phyloP scores from a whole-genome alignment of 768 basidiomycete genomes.

The Collybiopsis luxurians region DNA sequence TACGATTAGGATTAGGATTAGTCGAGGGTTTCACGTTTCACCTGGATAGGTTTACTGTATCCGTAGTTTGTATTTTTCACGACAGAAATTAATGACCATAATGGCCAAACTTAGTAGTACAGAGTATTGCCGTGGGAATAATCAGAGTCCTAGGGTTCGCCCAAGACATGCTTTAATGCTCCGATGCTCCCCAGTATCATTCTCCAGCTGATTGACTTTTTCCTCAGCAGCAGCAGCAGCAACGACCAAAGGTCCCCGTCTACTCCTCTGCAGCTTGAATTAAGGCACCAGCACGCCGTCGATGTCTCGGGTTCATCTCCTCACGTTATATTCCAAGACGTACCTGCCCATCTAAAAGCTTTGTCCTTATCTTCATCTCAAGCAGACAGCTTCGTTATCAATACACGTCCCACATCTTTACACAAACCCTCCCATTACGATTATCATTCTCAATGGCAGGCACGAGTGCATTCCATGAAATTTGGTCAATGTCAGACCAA shows the following conservation, averaged over 20 bases:
- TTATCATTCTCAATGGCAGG: slow-evolving; percentile 39
- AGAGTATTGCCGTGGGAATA: neutral
- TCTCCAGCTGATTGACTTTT: slow-evolving; percentile 36
- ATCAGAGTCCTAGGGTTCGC: too few species aligned
- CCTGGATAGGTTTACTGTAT: too few species aligned
- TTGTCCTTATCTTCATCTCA: neutral
- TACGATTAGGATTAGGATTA: too few species aligned
- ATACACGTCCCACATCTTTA: slow-evolving; percentile 32
- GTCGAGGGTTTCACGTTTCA: too few species aligned
- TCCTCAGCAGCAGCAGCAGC: slow-evolving; percentile 15
- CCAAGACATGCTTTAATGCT: too few species aligned
- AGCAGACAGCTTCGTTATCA: slow-evolving; percentile 31
- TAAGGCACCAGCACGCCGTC: slow-evolving; percentile 62
- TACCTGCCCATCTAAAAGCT: slow-evolving; percentile 11
- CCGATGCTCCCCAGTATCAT: slow-evolving; percentile 31
- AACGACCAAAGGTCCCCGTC: slow-evolving; percentile 8
- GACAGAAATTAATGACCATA: too few species aligned
- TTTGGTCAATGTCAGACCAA: slow-evolving; percentile 39
- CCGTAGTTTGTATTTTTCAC: too few species aligned
- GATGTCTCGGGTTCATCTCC: slow-evolving; percentile 32
- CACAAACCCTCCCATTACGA: slow-evolving; percentile 53
- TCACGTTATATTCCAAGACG: slow-evolving; percentile 56
- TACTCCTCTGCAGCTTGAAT: slow-evolving; percentile 42
- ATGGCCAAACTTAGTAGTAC: too few species aligned
- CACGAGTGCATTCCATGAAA: slow-evolving; percentile 41